Conservation (phyloP, 1,139 yeast genomes). For the Kurtzmaniella quercitrusa region DNA sequence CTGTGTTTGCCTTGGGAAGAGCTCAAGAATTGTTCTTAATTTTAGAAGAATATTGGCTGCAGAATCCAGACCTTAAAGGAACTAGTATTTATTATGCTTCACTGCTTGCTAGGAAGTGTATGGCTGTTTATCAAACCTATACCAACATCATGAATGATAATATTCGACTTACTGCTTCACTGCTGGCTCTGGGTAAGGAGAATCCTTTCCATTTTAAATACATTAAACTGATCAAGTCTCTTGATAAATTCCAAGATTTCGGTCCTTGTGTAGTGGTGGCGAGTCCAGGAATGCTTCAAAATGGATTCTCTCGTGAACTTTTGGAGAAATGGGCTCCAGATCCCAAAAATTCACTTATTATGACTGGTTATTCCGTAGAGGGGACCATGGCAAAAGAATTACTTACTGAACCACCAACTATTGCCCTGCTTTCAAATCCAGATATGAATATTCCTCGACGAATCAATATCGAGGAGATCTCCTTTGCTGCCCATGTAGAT, state of each 20-base stretch:
- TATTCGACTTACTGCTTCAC: constrained; percentile 74
- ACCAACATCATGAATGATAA: constrained; percentile 96
- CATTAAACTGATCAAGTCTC: constrained; percentile 71
- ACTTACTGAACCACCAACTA: constrained; percentile 82
- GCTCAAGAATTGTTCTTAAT: constrained; percentile 91
- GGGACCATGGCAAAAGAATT: constrained; percentile 96
- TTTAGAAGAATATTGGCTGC: constrained; percentile 91
- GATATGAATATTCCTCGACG: constrained; percentile 85
- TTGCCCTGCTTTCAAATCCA: constrained; percentile 75
- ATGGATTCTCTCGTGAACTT: constrained; percentile 87
- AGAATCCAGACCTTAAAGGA: constrained; percentile 75
- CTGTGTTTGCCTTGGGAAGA: constrained; percentile 94
- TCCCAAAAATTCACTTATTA: constrained; percentile 76
- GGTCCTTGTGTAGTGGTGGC: constrained; percentile 97
- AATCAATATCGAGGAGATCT: constrained; percentile 85
- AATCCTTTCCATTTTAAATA: constrained; percentile 91
- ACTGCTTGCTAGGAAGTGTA: constrained; percentile 87
- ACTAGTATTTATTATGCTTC: constrained; percentile 90
- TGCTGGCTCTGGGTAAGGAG: constrained; percentile 32
- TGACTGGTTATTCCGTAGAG: constrained; percentile 97
- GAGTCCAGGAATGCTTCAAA: constrained; percentile 97
- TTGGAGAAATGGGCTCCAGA: constrained; percentile 98
- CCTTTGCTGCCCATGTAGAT: constrained; percentile 98
- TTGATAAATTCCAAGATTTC: constrained; percentile 84
- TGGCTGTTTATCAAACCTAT: constrained; percentile 96